Evolutionary conservation across 2,329 filamentous ascomycete species (phyloP).

Genomic region (Macrophomina tecta): DNA sequence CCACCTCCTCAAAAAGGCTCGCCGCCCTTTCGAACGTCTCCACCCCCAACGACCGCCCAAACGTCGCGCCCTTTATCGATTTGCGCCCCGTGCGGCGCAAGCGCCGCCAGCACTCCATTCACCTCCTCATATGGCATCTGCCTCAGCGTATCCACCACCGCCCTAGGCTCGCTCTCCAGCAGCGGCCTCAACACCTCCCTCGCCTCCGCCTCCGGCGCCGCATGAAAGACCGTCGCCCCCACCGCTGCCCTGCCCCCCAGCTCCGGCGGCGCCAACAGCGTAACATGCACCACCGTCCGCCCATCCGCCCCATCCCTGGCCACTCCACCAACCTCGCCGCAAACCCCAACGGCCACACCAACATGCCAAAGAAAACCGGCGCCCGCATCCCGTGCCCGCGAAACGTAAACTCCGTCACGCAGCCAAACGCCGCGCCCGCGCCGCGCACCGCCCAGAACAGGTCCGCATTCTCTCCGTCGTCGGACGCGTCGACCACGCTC

Average conservation of each 20-base stretch:
- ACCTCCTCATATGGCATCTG: slow-evolving; percentile 42
- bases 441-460: slow-evolving; percentile 58
- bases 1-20: too few relatives aligned
- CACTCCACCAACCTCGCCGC: neutral
- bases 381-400: slow-evolving; percentile 8
- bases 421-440: slow-evolving; percentile 54
- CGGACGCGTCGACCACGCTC: slow-evolving; percentile 46
- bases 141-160: slow-evolving; percentile 35
- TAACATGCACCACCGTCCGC: neutral
- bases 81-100: too few relatives aligned
- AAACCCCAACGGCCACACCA: neutral
- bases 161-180: slow-evolving; percentile 36
- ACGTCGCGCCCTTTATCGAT: too few relatives aligned
- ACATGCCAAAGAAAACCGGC: slow-evolving; percentile 2
- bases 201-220: neutral
- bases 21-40: too few relatives aligned
- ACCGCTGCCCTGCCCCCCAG: neutral
- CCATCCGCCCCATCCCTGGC: neutral
- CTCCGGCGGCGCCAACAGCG: neutral
- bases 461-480: slow-evolving; percentile 50
- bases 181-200: slow-evolving; percentile 30
- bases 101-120: too few relatives aligned
- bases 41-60: too few relatives aligned
- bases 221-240: neutral
- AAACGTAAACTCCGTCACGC: slow-evolving; percentile 38